Base-by-base conservation (phyloP, 371 early-diverging fungal genomes). In the Mucor plumbeus region DNA sequence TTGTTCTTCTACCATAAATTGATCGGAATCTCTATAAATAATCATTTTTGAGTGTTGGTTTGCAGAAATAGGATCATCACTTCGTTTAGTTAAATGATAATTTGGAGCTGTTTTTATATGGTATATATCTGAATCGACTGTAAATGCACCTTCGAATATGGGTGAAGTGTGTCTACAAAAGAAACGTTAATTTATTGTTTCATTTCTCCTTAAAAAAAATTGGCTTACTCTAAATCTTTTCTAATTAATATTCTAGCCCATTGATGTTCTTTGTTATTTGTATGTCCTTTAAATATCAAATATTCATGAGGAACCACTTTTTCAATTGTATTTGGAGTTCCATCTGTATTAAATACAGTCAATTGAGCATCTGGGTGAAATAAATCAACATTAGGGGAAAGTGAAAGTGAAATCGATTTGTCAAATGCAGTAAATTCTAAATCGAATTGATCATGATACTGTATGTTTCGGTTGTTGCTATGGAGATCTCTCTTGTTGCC, bases 21-120 rank as follows among this genome's bases (percentile, higher is more conserved):
- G 74, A 70, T 92, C 92, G 2, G 91, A 89, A 65, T 88, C 87
- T 26, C 92, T 86, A 77, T 88, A 93, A 35, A 91, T 85, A 17
- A 92, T 77, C 74, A 90, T 86, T 19, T 76, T 70, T 10, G 62
- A 34, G 34, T 58, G 48, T 14, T 41, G 72, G 38, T 50, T 41
- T 4, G 48, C 36, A 4, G 58, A 17, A 0, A 74, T 75, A 19
- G 91, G 89, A 71, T 93, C 94, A 19, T 82, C 86, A 4, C 68
- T 54, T 5, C 86, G 81, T 68, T 87, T 89, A 6, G 83, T 78
- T 10, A 80, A 66, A 44, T 81, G 76, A 65, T 89, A 93, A 21
- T 83, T 79, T 8, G 73, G 61, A 3, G 79, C 80, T 9, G 91
- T 85, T 47, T 87, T 88, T 54, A 93, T 83, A 70, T 88, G 87